Percentiles rank a stretch among this genome's conserved stretches.
phyloP scores from a whole-genome alignment of 1,139 yeast genomes.

The Taphrina sp. region DNA sequence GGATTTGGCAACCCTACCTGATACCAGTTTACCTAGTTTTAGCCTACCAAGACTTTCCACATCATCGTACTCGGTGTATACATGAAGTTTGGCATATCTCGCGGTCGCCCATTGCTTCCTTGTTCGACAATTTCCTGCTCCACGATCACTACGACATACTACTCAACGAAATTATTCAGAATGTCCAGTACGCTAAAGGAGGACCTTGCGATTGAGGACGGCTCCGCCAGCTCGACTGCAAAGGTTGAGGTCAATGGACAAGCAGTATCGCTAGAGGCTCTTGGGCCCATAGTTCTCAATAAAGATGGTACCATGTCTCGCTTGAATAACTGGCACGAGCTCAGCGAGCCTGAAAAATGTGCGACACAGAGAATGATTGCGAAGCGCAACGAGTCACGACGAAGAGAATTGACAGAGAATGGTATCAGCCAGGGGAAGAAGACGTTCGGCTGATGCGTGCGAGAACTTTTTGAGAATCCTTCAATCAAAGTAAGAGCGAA shows the following conservation, averaged over 20 bases:
- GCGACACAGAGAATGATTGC: constrained; percentile 29
- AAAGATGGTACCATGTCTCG: constrained; percentile 32
- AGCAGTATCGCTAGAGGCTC: constrained; percentile 10
- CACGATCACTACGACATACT: too few relatives aligned
- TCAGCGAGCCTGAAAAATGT: constrained; percentile 32
- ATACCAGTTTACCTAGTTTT: too few relatives aligned
- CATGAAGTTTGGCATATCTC: too few relatives aligned
- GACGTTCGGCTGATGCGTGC: background rate
- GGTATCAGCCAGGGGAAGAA: constrained; percentile 1
- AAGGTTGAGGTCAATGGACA: constrained; percentile 10
- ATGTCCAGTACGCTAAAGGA: too few relatives aligned
- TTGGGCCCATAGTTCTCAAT: constrained; percentile 33
- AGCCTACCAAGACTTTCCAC: too few relatives aligned
- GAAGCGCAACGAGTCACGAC: constrained; percentile 21
- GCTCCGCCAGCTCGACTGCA: background rate
- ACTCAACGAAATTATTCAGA: too few relatives aligned
- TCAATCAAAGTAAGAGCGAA: too few relatives aligned
- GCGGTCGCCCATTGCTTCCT: too few relatives aligned
- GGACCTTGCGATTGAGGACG: constrained; percentile 4
- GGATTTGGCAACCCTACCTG: too few relatives aligned
- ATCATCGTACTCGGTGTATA: too few relatives aligned
- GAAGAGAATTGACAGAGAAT: constrained; percentile 4
- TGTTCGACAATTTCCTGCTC: too few relatives aligned
- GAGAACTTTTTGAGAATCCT: too few relatives aligned
- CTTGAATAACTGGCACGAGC: constrained; percentile 30